Evolutionary conservation across 805 yeast species (phyloP), one percentile per base, ranked within the genome.

Genomic region (Hyphopichia homilentoma): DNA sequence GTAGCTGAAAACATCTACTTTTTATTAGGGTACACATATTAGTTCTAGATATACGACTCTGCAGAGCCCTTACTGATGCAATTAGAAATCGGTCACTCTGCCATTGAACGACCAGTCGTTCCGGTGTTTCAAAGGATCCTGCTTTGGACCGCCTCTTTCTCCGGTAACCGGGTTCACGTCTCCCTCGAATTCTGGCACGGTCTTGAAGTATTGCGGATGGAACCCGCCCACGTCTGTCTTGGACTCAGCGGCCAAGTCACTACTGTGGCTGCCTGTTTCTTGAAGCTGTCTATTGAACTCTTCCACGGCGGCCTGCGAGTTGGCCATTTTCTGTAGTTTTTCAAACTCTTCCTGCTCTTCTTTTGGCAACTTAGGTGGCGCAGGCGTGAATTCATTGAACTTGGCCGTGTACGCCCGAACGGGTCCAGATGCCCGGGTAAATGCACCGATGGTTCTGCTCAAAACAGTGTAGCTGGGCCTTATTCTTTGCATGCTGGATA

Each of bases 111-210:
- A 81, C 77, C 94, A 93, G 48, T 89, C 97, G 31, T 58, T 59
- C 12, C 88, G 88, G 48, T 86, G 90, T 48, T 79, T 77, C 42
- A 87, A 69, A 1, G 98, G 98, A 52, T 93, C 97, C 57, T 93
- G 97, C 52, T 93, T 93, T 16, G 98, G 98, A 0, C 98, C 98
- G 29, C 96, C 96, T 15, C 82, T 70, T 60, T 93, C 98, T 3
- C 98, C 98, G 1, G 98, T 93, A 36, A 68, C 73, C 0, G 98
- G 98, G 53, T 93, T 93, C 12, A 72, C 78, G 40, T 88, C 89
- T 1, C 98, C 98, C 59, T 89, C 96, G 53, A 93, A 93, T 51
- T 93, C 98, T 2, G 96, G 95, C 34, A 88, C 81, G 3, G 88
- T 81, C 56, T 82, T 78, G 54, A 83, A 71, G 43, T 70, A 77